Evolutionary conservation across 441 rosid genomes (phyloP).

Genomic region (Populus tomentosa): DNA sequence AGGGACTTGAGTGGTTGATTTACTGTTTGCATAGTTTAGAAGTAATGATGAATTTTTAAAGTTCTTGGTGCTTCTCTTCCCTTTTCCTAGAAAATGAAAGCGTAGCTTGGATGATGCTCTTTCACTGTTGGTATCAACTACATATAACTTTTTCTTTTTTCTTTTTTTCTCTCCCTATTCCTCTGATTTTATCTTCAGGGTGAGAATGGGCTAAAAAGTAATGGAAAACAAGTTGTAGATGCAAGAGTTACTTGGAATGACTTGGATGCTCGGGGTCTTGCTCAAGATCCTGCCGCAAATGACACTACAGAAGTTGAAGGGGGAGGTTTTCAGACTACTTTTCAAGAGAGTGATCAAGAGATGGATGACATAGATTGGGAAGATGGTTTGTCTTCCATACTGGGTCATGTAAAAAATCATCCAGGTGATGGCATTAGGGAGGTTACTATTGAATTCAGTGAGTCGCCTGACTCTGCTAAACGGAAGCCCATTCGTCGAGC

Average conservation of each 20-base stretch:
- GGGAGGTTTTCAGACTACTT: slow-evolving; percentile 14
- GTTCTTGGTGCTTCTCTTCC: no score
- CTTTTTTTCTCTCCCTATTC: background rate
- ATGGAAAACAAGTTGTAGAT: slow-evolving; percentile 32
- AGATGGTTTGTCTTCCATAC: slow-evolving; percentile 55
- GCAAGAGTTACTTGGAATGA: slow-evolving; percentile 33
- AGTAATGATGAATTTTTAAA: no score
- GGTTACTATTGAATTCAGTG: slow-evolving; percentile 60
- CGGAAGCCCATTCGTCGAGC: slow-evolving; percentile 59
- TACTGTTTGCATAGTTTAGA: no score
- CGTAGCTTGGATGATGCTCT: no score
- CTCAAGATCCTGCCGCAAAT: slow-evolving; percentile 12
- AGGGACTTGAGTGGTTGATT: background rate
- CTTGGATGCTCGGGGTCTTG: slow-evolving; percentile 30
- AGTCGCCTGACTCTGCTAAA: slow-evolving; percentile 44
- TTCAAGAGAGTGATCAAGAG: slow-evolving; percentile 31
- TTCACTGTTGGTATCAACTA: no score
- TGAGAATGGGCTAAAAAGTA: slow-evolving; percentile 20
- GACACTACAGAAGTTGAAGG: slow-evolving; percentile 16
- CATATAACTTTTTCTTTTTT: no score
- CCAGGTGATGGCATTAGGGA: slow-evolving; percentile 25
- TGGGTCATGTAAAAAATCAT: slow-evolving; percentile 19
- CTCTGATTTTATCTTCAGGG: slow-evolving; percentile 20
- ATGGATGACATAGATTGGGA: slow-evolving; percentile 89
- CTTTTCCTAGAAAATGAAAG: no score